Base-by-base conservation (phyloP, 352 stramenopile species). In the Sclerospora graminicola region DNA sequence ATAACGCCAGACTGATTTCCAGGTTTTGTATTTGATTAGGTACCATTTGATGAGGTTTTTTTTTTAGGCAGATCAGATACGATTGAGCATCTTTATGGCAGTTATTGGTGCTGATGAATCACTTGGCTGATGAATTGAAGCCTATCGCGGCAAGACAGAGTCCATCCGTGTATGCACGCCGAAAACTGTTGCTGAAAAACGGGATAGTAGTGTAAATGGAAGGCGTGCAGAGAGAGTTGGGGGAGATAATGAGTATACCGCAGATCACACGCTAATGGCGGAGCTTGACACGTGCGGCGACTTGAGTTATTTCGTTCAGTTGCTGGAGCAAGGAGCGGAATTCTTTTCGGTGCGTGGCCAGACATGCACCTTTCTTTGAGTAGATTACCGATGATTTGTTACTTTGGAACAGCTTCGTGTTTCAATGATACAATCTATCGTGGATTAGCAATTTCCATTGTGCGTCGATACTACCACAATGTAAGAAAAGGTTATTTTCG, bases 341-440 rank as follows among this genome's bases (percentile, higher is more conserved):
- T n/a, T n/a, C n/a, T n/a, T n/a, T n/a, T n/a, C n/a, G n/a, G 74
- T 89, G 35, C 24, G 66, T 69, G 15, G 11, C 15, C 23, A n/a
- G n/a, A n/a, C n/a, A 8, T 35, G 16, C 13, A 13, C 18, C 23
- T 8, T 13, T 21, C 26, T 47, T 15, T 18, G 10, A 20, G 18
- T 1, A 16, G 8, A 38, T 29, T 50, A 13, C 16, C 15, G 18
- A 34, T 19, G 15, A 30, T 34, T 5, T 36, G n/a, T 9, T 20
- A 20, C 27, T 13, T 26, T 4, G 35, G 15, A 31, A 21, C 41
- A 89, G 77, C 61, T 89, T 23, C 78, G 78, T 11, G 36, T 78
- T 13, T 71, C 75, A 0, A 85, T 88, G 73, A 63, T 90, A 24
- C 59, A 79, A 41, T 85, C 13, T 90, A 90, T 51, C 73, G 78